Conservation (phyloP, 2,329 filamentous ascomycete genomes). For the Dothideomycetidae sp. region DNA sequence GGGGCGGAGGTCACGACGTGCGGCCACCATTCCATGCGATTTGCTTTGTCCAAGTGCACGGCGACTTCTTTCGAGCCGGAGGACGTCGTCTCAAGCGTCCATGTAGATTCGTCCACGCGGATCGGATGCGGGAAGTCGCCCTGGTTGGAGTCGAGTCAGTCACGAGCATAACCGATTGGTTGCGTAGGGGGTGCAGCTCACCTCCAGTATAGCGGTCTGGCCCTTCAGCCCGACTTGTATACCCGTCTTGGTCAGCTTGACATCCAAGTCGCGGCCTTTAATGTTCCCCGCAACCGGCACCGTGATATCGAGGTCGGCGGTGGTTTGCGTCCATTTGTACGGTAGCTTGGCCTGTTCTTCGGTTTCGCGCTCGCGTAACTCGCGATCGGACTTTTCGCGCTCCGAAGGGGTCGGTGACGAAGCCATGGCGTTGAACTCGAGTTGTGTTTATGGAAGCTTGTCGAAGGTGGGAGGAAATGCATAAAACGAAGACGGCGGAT, state of each 20-base stretch:
- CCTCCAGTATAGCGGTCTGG: slow-evolving; percentile 68
- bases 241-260: slow-evolving; percentile 66
- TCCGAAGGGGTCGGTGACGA: slow-evolving; percentile 38
- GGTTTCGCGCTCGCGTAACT: slow-evolving; percentile 55
- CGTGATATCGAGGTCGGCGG: slow-evolving; percentile 70
- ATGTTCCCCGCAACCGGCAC: slow-evolving; percentile 67
- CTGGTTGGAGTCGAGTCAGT: slow-evolving; percentile 31
- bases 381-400: slow-evolving; percentile 41
- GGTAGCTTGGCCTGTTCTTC: slow-evolving; percentile 83
- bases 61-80: slow-evolving; percentile 56
- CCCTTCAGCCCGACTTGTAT: slow-evolving; percentile 77
- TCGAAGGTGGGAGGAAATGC: no score
- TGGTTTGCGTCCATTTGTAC: slow-evolving; percentile 95
- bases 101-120: slow-evolving; percentile 75
- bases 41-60: slow-evolving; percentile 85
- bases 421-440: slow-evolving; percentile 10
- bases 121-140: slow-evolving; percentile 74
- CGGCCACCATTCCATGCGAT: slow-evolving; percentile 98
- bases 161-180: slow-evolving; percentile 1
- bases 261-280: slow-evolving; percentile 69
- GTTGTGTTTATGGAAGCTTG: not conserved
- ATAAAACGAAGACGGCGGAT: no score
- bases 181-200: slow-evolving; percentile 25
- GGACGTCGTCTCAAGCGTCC: slow-evolving; percentile 57
- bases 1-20: slow-evolving; percentile 79